Base-by-base conservation (phyloP, 768 basidiomycete species). In the Tylopilus rubrobrunneus region DNA sequence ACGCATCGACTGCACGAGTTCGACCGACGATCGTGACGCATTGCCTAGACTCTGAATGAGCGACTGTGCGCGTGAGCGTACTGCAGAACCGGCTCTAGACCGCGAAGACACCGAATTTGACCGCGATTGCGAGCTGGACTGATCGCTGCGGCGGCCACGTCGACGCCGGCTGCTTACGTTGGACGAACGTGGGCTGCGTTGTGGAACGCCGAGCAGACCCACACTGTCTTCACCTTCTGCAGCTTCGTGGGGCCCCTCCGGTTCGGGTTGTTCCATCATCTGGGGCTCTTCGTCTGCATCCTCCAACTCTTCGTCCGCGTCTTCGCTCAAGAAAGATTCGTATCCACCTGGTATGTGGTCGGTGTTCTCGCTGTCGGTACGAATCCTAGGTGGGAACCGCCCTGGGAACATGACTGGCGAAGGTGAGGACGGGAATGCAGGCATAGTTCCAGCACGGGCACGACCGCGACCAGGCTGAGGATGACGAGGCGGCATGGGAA, bases 1-100 rank as follows among this genome's bases (percentile, higher is more conserved):
- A 39, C 81, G 76, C 5, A 74, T 74, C 5, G 66, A 67, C 55
- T 76, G 75, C 17, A 83, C 80, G 12, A 81, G 74, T 31, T 84
- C 84, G 37, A 86, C 61, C 28, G 83, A 85, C 0, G 81, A 81
- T 36, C 79, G 73, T 8, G 83, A 84, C 0, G 84, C 85, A 5
- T 80, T 78, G 1, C 78, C 78, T 11, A 88, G 73, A 48, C 78
- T 77, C 55, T 87, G 85, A 53, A 90, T 80, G 52, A 89, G 63
- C 4, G 83, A 84, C 64, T 87, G 85, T 5, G 86, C 73, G 7
- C 85, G 74, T 33, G 81, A 81, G n/a, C 88, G 78, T 39, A 82
- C 78, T 10, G 67, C 65, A n/a, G 80, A 78, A n/a, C 70, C 76
- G 1, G 76, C 74, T 44, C 74, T 75, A 49, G 73, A 80, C 40